phyloP scores from a whole-genome alignment of 306 rosid species.

The Trifolium pratense region DNA sequence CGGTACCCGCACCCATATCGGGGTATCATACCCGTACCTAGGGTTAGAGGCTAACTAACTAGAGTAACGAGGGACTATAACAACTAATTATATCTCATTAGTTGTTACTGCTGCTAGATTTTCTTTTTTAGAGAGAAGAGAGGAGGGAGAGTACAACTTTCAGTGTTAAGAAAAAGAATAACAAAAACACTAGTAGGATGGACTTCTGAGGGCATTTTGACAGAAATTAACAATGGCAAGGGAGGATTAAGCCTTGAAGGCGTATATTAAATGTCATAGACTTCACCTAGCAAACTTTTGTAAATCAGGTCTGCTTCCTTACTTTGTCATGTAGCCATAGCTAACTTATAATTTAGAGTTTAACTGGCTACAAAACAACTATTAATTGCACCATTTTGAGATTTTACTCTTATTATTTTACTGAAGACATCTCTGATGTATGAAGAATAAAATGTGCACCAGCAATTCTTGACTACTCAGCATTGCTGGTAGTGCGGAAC shows the following conservation, averaged over 20 bases:
- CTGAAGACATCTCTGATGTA: slow-evolving; percentile 3
- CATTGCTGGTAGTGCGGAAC: background rate
- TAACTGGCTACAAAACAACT: background rate
- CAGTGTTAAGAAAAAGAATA: background rate
- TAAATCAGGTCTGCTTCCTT: slow-evolving; percentile 10
- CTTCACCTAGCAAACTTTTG: slow-evolving; percentile 5
- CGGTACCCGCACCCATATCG: too few relatives aligned
- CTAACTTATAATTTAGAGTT: slow-evolving; percentile 14
- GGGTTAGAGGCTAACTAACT: too few relatives aligned
- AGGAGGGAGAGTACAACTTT: background rate
- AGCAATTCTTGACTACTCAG: background rate
- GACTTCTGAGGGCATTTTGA: background rate
- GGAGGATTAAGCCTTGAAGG: background rate
- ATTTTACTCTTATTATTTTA: background rate
- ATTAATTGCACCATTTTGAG: background rate
- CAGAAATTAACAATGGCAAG: slow-evolving; percentile 7
- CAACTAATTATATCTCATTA: too few relatives aligned
- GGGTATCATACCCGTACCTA: too few relatives aligned
- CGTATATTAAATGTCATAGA: background rate
- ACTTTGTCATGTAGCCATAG: background rate
- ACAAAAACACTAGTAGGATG: background rate
- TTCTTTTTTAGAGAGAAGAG: background rate
- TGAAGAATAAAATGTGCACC: background rate
- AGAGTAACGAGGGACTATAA: too few relatives aligned
- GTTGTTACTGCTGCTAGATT: background rate